A percentile compares a stretch with the other conserved stretches of the same genome.
Evolutionary conservation across 1,284 basidiomycete species (phyloP).

Genomic region (Taiwanofungus camphoratus): DNA sequence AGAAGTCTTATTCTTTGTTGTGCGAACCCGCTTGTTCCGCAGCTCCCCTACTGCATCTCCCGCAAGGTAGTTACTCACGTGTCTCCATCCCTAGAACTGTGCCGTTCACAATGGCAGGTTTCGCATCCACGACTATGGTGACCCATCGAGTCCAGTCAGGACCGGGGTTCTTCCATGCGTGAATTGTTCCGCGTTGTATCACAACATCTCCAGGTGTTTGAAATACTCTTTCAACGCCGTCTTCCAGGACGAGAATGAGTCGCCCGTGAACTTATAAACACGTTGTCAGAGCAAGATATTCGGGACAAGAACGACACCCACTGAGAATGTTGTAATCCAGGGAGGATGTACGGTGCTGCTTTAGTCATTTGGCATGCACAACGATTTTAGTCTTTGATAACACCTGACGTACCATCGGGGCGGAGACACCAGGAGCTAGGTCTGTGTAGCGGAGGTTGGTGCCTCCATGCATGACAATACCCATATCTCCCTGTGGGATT

Average conservation of each 20-base stretch:
- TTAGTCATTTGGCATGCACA: not conserved
- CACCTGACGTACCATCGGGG: constrained; percentile 40
- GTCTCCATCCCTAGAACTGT: constrained; percentile 32
- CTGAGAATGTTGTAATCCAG: constrained; percentile 58
- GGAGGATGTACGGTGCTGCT: constrained; percentile 42
- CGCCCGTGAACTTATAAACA: constrained; percentile 43
- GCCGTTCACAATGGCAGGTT: constrained; percentile 45
- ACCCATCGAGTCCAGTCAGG: constrained; percentile 48
- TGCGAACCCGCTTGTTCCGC: no score
- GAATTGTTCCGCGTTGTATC: constrained; percentile 53
- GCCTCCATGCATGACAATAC: constrained; percentile 41
- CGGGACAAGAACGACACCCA: constrained; percentile 23
- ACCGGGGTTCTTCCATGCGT: constrained; percentile 58
- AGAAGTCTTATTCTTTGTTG: not conserved
- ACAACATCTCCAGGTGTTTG: constrained; percentile 53
- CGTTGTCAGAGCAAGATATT: not conserved
- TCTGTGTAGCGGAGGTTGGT: constrained; percentile 50
- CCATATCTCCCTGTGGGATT: constrained; percentile 32
- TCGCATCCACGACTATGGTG: constrained; percentile 47
- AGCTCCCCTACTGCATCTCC: no score
- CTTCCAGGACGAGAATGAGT: constrained; percentile 48
- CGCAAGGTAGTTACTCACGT: no score
- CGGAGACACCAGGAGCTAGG: constrained; percentile 46
- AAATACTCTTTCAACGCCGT: constrained; percentile 48
- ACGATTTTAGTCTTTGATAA: not conserved